Percentiles rank a stretch among this genome's conserved stretches.
Evolutionary conservation across 1,139 yeast species (phyloP).

Genomic region (Zhuliangozyma blackwelliae): DNA sequence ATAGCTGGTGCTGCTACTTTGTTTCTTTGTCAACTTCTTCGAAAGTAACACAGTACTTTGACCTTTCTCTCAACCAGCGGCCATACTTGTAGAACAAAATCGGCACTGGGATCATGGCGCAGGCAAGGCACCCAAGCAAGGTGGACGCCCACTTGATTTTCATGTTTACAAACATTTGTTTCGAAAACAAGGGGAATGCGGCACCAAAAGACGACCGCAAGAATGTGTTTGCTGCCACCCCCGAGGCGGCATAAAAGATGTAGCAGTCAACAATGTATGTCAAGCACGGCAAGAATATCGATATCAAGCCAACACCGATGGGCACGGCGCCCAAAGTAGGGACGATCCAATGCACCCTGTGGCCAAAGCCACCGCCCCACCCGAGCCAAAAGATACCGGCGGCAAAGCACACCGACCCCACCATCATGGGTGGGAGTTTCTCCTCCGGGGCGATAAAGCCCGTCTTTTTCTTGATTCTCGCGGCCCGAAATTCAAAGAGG

Average conservation of each 20-base stretch:
- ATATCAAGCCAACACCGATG: slow-evolving; percentile 69
- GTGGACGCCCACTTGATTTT: slow-evolving; percentile 83
- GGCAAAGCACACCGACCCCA: slow-evolving; percentile 65
- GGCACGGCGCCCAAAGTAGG: slow-evolving; percentile 71
- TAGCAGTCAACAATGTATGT: slow-evolving; percentile 79
- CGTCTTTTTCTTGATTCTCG: slow-evolving; percentile 25
- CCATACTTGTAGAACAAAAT: slow-evolving; percentile 65
- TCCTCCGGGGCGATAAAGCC: slow-evolving; percentile 71
- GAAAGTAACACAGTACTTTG: slow-evolving; percentile 38
- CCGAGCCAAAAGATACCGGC: slow-evolving; percentile 79
- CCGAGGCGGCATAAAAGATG: slow-evolving; percentile 77
- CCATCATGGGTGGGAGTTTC: slow-evolving; percentile 68
- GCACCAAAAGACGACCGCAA: slow-evolving; percentile 58
- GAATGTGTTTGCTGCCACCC: slow-evolving; percentile 82
- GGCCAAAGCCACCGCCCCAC: slow-evolving; percentile 75
- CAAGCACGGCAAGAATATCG: slow-evolving; percentile 71
- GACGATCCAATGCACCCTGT: slow-evolving; percentile 72
- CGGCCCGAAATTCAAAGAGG: slow-evolving; percentile 21
- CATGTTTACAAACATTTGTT: slow-evolving; percentile 68
- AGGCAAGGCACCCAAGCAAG: slow-evolving; percentile 66
- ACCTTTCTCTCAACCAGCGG: slow-evolving; percentile 49
- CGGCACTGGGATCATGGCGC: slow-evolving; percentile 68
- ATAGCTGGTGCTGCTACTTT: not conserved
- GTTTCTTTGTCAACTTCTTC: not conserved
- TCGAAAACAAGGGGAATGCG: slow-evolving; percentile 45